Evolutionary conservation across 2,329 filamentous ascomycete species (phyloP), one percentile per base, ranked within the genome.

Genomic region (Dactylellina drechsleri): DNA sequence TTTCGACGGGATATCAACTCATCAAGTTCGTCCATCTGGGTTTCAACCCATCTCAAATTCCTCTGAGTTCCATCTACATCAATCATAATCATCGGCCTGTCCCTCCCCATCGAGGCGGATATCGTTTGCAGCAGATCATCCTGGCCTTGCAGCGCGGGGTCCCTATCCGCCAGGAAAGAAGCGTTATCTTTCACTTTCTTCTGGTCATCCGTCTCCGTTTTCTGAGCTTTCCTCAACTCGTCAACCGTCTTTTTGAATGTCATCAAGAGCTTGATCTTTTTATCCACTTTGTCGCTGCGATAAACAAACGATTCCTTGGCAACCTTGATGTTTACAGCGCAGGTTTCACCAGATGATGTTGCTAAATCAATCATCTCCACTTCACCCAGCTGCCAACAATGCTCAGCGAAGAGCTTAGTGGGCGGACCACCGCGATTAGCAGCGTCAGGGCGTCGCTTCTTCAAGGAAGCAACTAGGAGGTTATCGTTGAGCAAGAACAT

Each of bases 11-110:
- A 94, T 79, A 99, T 93, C 79, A 96, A 91, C 79, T 98, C 98
- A 80, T 99, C 95, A 4, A 99, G 87, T 80, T 96, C 92, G 80
- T 99, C 95, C 82, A 99, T 91, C 82, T 98, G 92, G 61, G 89
- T 89, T 81, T 99, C 95, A 0, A 99, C 92, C 92, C 92, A 97
- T 62, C 94, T 91, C 54, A 99, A 86, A 81, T 95, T 97, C 81
- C 98, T 92, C 82, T 97, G 93, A 80, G 96, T 96, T 57, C 95
- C 95, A 79, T 98, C 95, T 13, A 97, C 92, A 79, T 99, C 95
- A 78, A 99, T 93, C 66, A 97, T 87, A 83, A 97, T 91, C 76
- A 85, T 87, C 16, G 84, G 83, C 45, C 84, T 84, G 81, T 96
- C 92, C 80, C 92, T 92, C 79, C 91, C 89, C 61, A 77, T 77